Evolutionary conservation across 108 stramenopile species (phyloP), one percentile per base, ranked within the genome.

Genomic region (Asterionellopsis glacialis): DNA sequence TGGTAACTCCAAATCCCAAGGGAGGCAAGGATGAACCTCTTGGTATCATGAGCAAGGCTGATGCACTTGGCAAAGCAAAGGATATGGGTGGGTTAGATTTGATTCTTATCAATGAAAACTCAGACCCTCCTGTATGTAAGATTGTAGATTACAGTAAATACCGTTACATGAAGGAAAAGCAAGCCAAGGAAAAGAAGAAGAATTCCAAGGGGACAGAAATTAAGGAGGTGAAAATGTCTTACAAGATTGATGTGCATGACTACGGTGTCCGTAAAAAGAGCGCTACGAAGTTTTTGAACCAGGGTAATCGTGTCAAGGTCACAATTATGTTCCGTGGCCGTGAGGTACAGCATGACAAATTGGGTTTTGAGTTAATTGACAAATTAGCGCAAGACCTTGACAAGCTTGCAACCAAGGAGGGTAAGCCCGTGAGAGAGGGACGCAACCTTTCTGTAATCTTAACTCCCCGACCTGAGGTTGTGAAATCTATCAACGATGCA

Each of bases 221-320:
- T 26, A 97, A 97, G 77, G 96, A 97, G 70, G 88, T 97, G 19
- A 98, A 96, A 67, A 94, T 98, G 94, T 83, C 80, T 19, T 95
- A 95, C 84, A 96, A 94, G 74, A 96, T 98, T 63, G 96, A 94
- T 55, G 83, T 85, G 18, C 95, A 95, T 64, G 97, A 98, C 63
- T 98, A 95, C 67, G 80, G 77, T 45, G 96, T 97, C 0, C 77
- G 97, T 21, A 69, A 81, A 21, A 88, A 87, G 77, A 85, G 77
- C 55, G 95, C 94, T 0, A 43, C 63, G 40, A 96, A 95, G 62
- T 95, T 95, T 63, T 65, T 95, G 43, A 76, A 65, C 21, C 85
- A 90, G 61, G 93, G 94, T 23, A 91, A 95, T 66, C 85, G 88
- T 47, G 94, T 95, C 45, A 95, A 87, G 63, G 75, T 73, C 23